These are phyloP conservation scores for Abrus precatorius DNA, from an alignment of 306 rosid species.

Conservation along the genomic window DNA sequence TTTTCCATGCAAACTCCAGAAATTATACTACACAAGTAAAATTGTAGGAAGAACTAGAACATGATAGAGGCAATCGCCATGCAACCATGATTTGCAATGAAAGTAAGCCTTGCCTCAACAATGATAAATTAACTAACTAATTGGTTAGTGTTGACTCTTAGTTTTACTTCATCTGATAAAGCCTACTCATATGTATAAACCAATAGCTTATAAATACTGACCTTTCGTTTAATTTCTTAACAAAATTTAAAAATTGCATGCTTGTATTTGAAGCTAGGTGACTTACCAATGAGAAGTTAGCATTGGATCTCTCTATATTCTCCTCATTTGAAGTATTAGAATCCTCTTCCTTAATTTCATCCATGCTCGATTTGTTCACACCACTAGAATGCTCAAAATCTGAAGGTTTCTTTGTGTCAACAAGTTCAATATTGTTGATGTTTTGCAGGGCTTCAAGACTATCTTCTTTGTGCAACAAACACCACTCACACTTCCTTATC, in stretches of 20 bases:
- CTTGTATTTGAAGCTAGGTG: not conserved
- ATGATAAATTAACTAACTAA: no score
- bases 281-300: constrained; percentile 14
- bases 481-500: constrained; percentile 10
- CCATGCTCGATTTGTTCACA: not conserved
- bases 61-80: no score
- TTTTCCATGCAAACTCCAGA: no score
- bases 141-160: no score
- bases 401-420: not conserved
- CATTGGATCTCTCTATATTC: not conserved
- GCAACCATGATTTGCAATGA: no score
- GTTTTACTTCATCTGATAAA: no score
- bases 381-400: not conserved
- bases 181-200: no score
- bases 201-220: no score
- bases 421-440: not conserved
- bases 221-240: no score
- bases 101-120: no score
- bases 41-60: no score
- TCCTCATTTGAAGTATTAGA: not conserved
- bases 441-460: constrained; percentile 9
- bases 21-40: no score
- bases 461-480: constrained; percentile 4
- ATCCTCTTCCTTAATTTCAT: not conserved
- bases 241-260: not conserved